Evolutionary conservation across 331 rosid genomes (phyloP).

Genomic region (Spiraea crenata): DNA sequence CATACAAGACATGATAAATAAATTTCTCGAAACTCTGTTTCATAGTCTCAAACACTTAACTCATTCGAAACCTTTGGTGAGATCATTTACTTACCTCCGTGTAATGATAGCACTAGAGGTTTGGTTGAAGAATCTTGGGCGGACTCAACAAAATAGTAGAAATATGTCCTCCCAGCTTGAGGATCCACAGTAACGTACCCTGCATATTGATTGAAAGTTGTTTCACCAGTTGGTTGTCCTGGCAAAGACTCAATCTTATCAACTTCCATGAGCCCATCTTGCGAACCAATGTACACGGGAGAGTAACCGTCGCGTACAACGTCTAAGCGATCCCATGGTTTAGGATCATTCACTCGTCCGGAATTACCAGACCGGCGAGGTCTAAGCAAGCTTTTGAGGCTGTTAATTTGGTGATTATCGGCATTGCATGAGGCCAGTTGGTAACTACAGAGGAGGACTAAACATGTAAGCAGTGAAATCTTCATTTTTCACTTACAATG

Average conservation of each 20-base stretch:
- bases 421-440: constrained; percentile 9
- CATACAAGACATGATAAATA: too few relatives aligned
- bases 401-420: constrained; percentile 29
- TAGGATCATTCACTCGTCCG: neutral
- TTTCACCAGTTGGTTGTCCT: constrained; percentile 48
- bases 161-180: constrained; percentile 38
- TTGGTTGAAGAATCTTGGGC: constrained; percentile 42
- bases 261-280: constrained; percentile 27
- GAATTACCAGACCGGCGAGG: constrained; percentile 20
- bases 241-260: constrained; percentile 56
- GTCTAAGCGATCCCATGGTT: neutral
- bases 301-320: neutral
- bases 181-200: constrained; percentile 53
- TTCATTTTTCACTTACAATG: constrained; percentile 9
- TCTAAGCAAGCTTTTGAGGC: constrained; percentile 40
- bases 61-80: too few relatives aligned
- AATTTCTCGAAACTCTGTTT: too few relatives aligned
- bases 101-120: constrained; percentile 57
- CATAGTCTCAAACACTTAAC: too few relatives aligned
- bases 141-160: constrained; percentile 62
- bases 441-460: constrained; percentile 9
- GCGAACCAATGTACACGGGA: constrained; percentile 23
- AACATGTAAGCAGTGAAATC: constrained; percentile 5
- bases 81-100: constrained; percentile 36
- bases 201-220: constrained; percentile 49